phyloP scores from a whole-genome alignment of 2,329 filamentous ascomycete genomes.

The Aspergillus sp. region DNA sequence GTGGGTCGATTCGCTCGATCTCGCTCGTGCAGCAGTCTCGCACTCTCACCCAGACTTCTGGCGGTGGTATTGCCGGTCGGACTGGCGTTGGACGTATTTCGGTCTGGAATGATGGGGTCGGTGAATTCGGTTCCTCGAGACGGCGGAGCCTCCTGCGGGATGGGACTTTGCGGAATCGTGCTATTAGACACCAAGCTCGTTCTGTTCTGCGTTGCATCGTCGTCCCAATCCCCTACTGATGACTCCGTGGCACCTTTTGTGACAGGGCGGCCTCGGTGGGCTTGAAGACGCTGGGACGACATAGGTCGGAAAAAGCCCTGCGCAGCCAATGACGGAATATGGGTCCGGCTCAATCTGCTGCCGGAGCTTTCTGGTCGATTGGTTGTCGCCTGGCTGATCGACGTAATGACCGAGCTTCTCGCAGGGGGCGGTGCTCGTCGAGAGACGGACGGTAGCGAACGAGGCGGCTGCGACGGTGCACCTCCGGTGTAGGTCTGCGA shows the following conservation, averaged over 20 bases:
- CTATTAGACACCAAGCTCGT: constrained; percentile 61
- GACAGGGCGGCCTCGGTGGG: constrained; percentile 66
- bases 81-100: constrained; percentile 71
- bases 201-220: constrained; percentile 52
- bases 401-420: constrained; percentile 37
- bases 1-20: constrained; percentile 37
- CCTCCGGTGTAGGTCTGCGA: constrained; percentile 40
- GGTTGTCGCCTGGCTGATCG: constrained; percentile 45
- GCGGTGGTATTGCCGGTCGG: constrained; percentile 61
- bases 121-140: constrained; percentile 82
- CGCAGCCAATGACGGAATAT: constrained; percentile 84
- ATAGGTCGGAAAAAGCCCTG: constrained; percentile 94
- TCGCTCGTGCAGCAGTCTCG: constrained; percentile 68
- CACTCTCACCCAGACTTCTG: constrained; percentile 72
- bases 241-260: constrained; percentile 35
- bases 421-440: constrained; percentile 52
- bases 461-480: constrained; percentile 54
- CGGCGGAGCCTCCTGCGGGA: constrained; percentile 57
- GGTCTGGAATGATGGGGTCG: constrained; percentile 69
- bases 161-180: constrained; percentile 40
- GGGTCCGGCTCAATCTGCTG: constrained; percentile 74
- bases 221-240: constrained; percentile 44
- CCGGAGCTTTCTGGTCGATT: constrained; percentile 56
- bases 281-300: constrained; percentile 92
- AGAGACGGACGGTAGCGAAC: constrained; percentile 58